Percentiles rank a stretch among this genome's conserved stretches.
Conservation (phyloP, 179 eudicot species). For the Spergularia azorica region DNA sequence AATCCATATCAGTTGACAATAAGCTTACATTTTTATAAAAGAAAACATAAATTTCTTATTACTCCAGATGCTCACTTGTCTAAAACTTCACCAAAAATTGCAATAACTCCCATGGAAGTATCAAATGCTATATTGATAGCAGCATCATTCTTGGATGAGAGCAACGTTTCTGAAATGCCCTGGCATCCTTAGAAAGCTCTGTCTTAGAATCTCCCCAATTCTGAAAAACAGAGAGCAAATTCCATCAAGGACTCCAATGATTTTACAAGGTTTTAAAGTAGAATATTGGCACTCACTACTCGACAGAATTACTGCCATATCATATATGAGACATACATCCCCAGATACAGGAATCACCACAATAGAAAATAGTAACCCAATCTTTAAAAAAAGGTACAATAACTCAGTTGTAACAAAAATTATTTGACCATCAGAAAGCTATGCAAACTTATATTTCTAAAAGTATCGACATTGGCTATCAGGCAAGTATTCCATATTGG, state of each 20-base stretch:
- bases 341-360: neutral
- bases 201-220: neutral
- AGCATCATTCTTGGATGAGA: slow-evolving; percentile 9
- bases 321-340: neutral
- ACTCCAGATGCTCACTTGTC: slow-evolving; percentile 14
- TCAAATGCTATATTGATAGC: neutral
- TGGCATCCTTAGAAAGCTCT: neutral
- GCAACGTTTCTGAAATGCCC: slow-evolving; percentile 8
- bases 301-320: neutral
- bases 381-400: neutral
- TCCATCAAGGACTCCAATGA: neutral
- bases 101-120: neutral
- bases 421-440: neutral
- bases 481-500: neutral
- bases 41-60: neutral
- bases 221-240: slow-evolving; percentile 10
- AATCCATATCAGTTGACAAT: neutral
- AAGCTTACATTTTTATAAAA: neutral
- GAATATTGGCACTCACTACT: neutral
- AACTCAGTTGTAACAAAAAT: neutral
- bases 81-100: neutral
- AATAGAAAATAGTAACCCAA: neutral
- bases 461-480: neutral
- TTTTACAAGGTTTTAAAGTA: neutral
- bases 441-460: neutral